Percentiles rank a stretch among this genome's conserved stretches.
These are phyloP conservation scores for Gonium pectorale DNA, from an alignment of 139 green algal species.

Conservation along the genomic window DNA sequence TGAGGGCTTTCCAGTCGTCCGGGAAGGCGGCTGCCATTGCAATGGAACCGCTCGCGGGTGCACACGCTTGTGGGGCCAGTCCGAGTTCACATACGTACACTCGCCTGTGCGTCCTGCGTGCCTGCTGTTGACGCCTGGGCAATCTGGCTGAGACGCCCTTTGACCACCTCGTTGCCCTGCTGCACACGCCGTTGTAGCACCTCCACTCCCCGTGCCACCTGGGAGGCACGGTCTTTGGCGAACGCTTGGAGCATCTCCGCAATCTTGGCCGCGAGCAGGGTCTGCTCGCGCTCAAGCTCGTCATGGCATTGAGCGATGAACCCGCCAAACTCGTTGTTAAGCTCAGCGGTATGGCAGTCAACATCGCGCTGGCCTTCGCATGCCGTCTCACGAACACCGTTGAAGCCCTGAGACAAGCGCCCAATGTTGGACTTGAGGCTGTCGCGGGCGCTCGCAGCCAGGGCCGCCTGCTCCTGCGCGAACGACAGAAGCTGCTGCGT, in stretches of 20 bases:
- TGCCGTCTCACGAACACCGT: background rate
- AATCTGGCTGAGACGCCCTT: background rate
- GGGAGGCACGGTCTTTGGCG: slow-evolving; percentile 25
- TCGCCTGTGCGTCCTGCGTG: slow-evolving; percentile 7
- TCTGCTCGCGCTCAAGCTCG: slow-evolving; percentile 42
- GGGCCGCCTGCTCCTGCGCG: slow-evolving; percentile 43
- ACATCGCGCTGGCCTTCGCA: background rate
- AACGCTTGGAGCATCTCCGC: slow-evolving; percentile 48
- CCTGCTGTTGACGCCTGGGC: background rate
- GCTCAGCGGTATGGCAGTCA: background rate
- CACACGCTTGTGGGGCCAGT: too few relatives aligned
- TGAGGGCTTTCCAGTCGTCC: too few relatives aligned
- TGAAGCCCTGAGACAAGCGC: background rate
- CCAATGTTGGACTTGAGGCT: slow-evolving; percentile 5
- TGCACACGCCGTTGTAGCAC: slow-evolving; percentile 28
- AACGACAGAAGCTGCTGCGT: slow-evolving; percentile 53
- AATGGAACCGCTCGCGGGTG: too few relatives aligned
- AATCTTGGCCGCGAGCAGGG: slow-evolving; percentile 47
- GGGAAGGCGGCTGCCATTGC: too few relatives aligned
- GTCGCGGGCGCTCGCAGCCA: background rate
- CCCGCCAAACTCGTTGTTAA: background rate
- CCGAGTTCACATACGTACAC: too few relatives aligned
- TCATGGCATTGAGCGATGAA: slow-evolving; percentile 45
- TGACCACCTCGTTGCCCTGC: background rate
- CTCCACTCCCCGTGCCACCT: slow-evolving; percentile 43